phyloP scores from a whole-genome alignment of 1,284 basidiomycete genomes.

The Boletellus sp. region DNA sequence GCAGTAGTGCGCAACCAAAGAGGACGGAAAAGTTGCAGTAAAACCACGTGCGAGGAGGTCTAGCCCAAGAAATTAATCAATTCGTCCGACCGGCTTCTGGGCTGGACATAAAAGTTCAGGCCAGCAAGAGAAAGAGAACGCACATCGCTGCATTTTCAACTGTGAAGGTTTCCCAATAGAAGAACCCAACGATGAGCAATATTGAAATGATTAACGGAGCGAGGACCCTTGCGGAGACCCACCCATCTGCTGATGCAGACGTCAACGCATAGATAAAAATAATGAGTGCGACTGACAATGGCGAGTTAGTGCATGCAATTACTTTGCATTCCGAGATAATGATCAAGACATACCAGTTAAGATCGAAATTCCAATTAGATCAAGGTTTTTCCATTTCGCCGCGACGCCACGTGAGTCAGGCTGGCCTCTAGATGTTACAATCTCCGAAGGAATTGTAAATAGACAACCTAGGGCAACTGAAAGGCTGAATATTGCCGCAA shows the following conservation, averaged over 20 bases:
- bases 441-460: constrained; percentile 26
- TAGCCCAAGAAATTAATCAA: constrained; percentile 11
- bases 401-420: background rate
- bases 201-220: constrained; percentile 37
- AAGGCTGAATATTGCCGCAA: constrained; percentile 38
- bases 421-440: constrained; percentile 2
- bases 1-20: constrained; percentile 35
- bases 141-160: constrained; percentile 36
- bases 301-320: constrained; percentile 5
- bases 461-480: constrained; percentile 35
- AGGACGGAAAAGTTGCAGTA: constrained; percentile 40
- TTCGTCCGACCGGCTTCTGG: background rate
- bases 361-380: constrained; percentile 29
- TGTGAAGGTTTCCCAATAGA: constrained; percentile 37
- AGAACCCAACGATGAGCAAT: constrained; percentile 35
- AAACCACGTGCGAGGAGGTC: constrained; percentile 40
- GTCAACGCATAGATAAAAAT: constrained; percentile 43
- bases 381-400: constrained; percentile 30
- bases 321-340: background rate
- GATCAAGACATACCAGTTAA: constrained; percentile 31
- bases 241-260: constrained; percentile 36
- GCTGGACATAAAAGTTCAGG: no score
- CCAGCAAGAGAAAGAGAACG: background rate
- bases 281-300: constrained; percentile 28
- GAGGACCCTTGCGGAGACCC: constrained; percentile 35